Evolutionary conservation across 768 basidiomycete genomes (phyloP), one percentile per base, ranked within the genome.

Genomic region (Naganishia vishniacii): DNA sequence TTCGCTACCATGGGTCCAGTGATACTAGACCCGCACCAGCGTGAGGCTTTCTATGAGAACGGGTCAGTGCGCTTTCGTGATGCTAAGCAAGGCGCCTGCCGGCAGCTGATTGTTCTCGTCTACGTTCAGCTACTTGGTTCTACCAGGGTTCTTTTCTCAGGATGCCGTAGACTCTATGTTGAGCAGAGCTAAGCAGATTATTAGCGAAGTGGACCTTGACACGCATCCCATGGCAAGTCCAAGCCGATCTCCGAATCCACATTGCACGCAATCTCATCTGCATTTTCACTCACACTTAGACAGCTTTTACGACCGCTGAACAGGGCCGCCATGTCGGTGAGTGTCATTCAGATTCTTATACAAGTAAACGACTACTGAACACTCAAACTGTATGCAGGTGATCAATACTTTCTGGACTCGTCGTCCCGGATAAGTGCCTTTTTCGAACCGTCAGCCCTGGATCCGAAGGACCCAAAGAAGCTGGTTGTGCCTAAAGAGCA

Each of bases 341-440:
- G 34, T 34, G 8, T 4, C 31, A 34, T 16, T 46, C 25, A 2
- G 1, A 20, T 6, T 16, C 23, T 18, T 37, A 16, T 32, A 15
- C 18, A 26, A 3, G 29, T 5, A 16, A 49, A 48, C 16, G 18
- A 18, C 5, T n/a, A 2, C 9, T 48, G 12, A 48, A 7, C 31
- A 15, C 47, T 25, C 1, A 12, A 59, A 89, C 91, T 69, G 82
- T 91, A 26, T 92, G 37, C 37, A 56, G 53, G 92, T 0, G 92
- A 98, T 72, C 85, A 90, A 32, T 98, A 98, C 77, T 99, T 99
- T 72, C 80, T 99, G 48, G 83, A 80, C 31, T 92, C 90, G 0
- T 90, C 91, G 1, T 91, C 97, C 77, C 95, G 95, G 81, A 89
- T 98, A 65, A 85, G 88, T 6, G 98, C 86, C 77, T 98, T 99